These are phyloP conservation scores for Phialophora macrospora DNA, from an alignment of 2,329 filamentous ascomycete genomes.

Conservation along the genomic window DNA sequence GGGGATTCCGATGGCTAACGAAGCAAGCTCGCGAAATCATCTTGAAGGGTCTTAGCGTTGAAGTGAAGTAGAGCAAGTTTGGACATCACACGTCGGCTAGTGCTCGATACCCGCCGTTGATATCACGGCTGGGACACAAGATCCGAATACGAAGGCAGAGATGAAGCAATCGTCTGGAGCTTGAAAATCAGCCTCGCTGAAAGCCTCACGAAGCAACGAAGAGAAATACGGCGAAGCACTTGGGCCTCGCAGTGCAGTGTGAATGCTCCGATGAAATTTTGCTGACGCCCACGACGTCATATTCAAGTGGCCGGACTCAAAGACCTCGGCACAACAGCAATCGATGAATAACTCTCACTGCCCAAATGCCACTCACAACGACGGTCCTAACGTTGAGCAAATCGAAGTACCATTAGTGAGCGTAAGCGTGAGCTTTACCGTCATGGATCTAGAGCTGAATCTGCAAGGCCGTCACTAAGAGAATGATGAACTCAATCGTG, in stretches of 20 bases:
- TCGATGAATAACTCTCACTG: neutral
- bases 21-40: conserved; percentile 13
- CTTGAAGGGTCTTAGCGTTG: conserved; percentile 15
- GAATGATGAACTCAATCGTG: neutral
- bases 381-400: neutral
- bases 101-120: conserved; percentile 1
- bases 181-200: conserved; percentile 28
- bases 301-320: neutral
- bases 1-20: neutral
- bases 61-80: neutral
- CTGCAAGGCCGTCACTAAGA: neutral
- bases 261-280: neutral
- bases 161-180: neutral
- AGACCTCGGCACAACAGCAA: conserved; percentile 2
- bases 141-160: conserved; percentile 28
- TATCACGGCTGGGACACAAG: neutral
- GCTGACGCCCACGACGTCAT: neutral
- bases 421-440: neutral
- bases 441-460: neutral
- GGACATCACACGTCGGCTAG: neutral
- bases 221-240: neutral
- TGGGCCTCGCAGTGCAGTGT: neutral
- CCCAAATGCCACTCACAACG: neutral
- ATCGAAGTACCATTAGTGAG: neutral
- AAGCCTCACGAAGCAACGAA: conserved; percentile 11